These are phyloP conservation scores for Helenozyma rhizophorensis DNA, from an alignment of 805 yeast species.

Conservation along the genomic window DNA sequence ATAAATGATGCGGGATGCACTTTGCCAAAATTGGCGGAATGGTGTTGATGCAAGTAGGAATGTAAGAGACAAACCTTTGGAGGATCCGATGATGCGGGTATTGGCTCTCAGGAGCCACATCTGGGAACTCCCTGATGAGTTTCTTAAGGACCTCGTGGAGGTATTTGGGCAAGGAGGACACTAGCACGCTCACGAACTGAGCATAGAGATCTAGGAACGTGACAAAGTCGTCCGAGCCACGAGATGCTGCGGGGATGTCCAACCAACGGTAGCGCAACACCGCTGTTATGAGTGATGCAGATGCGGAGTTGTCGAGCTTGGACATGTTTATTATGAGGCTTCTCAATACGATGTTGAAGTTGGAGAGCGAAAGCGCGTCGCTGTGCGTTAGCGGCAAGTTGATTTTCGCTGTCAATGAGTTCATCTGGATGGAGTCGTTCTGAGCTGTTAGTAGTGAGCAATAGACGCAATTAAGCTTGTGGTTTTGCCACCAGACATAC, in stretches of 20 bases:
- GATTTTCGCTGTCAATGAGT: conserved; percentile 57
- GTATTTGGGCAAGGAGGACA: conserved; percentile 87
- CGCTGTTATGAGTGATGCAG: conserved; percentile 53
- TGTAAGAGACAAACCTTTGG: conserved; percentile 57
- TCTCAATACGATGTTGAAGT: conserved; percentile 52
- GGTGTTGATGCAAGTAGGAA: conserved; percentile 75
- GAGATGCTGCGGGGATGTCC: conserved; percentile 26
- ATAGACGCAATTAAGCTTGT: too few relatives aligned
- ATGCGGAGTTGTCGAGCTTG: conserved; percentile 55
- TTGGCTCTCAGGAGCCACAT: conserved; percentile 9
- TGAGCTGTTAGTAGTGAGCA: conserved; percentile 20
- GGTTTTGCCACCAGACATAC: conserved; percentile 22
- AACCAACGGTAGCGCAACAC: conserved; percentile 67
- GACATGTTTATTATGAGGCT: conserved; percentile 62
- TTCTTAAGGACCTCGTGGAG: conserved; percentile 75
- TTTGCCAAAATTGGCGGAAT: conserved; percentile 55
- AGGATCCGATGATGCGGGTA: conserved; percentile 57
- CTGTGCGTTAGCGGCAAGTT: conserved; percentile 46
- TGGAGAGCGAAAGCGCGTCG: conserved; percentile 51
- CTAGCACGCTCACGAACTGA: conserved; percentile 70
- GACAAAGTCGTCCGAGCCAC: conserved; percentile 13
- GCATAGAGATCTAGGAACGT: conserved; percentile 52
- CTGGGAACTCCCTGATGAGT: conserved; percentile 58
- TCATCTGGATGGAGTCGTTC: conserved; percentile 52
- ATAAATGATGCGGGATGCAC: conserved; percentile 74